These are phyloP conservation scores for Botryotinia globosa DNA, from an alignment of 2,329 filamentous ascomycete genomes.

Conservation along the genomic window DNA sequence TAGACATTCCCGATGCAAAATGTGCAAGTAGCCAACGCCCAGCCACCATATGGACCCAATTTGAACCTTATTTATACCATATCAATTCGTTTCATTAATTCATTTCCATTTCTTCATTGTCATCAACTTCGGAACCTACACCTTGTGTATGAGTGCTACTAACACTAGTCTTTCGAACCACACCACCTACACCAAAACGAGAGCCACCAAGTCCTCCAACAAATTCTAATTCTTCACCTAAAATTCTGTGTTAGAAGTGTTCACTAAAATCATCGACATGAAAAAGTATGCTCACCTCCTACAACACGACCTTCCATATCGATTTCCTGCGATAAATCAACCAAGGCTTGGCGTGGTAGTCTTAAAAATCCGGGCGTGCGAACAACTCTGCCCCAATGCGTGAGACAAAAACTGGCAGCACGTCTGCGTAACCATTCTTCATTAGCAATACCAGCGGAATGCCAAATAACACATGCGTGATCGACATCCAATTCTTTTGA, in stretches of 20 bases:
- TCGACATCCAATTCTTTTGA: constrained; percentile 90
- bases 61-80: constrained; percentile 12
- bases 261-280: constrained; percentile 19
- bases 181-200: constrained; percentile 48
- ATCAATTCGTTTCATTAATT: constrained; percentile 24
- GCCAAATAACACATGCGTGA: constrained; percentile 94
- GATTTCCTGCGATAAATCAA: constrained; percentile 90
- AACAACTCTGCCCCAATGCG: constrained; percentile 92
- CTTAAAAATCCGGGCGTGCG: constrained; percentile 83
- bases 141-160: constrained; percentile 58
- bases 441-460: constrained; percentile 82
- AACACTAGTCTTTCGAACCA: constrained; percentile 56
- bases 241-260: constrained; percentile 26
- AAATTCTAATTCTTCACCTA: constrained; percentile 41
- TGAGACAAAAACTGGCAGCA: constrained; percentile 83
- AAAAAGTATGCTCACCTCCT: constrained; percentile 68
- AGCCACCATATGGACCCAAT: neutral
- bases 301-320: constrained; percentile 90
- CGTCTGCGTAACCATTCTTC: constrained; percentile 93
- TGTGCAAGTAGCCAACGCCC: constrained; percentile 13
- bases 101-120: constrained; percentile 63
- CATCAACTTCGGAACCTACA: constrained; percentile 51
- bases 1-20: constrained; percentile 9
- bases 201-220: constrained; percentile 50
- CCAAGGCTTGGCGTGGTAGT: constrained; percentile 73